A percentile compares a stretch with the other conserved stretches of the same genome.
Evolutionary conservation across 1,284 basidiomycete species (phyloP).

Genomic region (Moesziomyces sp.): DNA sequence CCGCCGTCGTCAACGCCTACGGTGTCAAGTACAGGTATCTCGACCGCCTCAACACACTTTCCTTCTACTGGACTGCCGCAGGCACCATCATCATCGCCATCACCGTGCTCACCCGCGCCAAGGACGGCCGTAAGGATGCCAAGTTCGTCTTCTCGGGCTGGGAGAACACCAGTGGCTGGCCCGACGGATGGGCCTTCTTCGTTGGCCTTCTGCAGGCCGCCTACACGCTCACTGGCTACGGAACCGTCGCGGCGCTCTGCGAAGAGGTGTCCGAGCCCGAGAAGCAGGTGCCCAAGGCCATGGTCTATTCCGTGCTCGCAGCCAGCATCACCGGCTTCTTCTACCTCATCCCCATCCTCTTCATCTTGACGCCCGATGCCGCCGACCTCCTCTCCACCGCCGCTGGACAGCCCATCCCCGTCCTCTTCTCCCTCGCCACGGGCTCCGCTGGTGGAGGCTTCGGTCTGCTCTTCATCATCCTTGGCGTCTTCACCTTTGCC

Average conservation of each 20-base stretch:
- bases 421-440: slow-evolving; percentile 70
- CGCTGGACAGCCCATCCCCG: slow-evolving; percentile 70
- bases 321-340: slow-evolving; percentile 70
- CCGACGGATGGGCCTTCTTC: slow-evolving; percentile 67
- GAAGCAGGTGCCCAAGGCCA: slow-evolving; percentile 56
- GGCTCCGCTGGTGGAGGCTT: slow-evolving; percentile 69
- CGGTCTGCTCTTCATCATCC: slow-evolving; percentile 70
- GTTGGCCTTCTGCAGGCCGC: slow-evolving; percentile 68
- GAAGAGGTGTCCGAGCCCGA: slow-evolving; percentile 68
- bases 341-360: slow-evolving; percentile 70
- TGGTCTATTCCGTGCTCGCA: slow-evolving; percentile 68
- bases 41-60: slow-evolving; percentile 66
- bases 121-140: slow-evolving; percentile 67
- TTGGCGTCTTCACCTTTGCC: slow-evolving; percentile 70
- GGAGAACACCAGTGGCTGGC: slow-evolving; percentile 67
- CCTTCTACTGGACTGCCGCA: slow-evolving; percentile 70
- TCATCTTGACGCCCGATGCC: slow-evolving; percentile 69
- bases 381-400: slow-evolving; percentile 68
- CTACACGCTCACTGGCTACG: slow-evolving; percentile 68
- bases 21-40: slow-evolving; percentile 56
- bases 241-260: slow-evolving; percentile 68
- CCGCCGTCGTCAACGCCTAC: slow-evolving; percentile 66
- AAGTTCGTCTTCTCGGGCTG: slow-evolving; percentile 68
- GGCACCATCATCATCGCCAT: slow-evolving; percentile 70
- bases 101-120: slow-evolving; percentile 69